Evolutionary conservation across 2,329 filamentous ascomycete genomes (phyloP).

Genomic region (Botryotinia convoluta): DNA sequence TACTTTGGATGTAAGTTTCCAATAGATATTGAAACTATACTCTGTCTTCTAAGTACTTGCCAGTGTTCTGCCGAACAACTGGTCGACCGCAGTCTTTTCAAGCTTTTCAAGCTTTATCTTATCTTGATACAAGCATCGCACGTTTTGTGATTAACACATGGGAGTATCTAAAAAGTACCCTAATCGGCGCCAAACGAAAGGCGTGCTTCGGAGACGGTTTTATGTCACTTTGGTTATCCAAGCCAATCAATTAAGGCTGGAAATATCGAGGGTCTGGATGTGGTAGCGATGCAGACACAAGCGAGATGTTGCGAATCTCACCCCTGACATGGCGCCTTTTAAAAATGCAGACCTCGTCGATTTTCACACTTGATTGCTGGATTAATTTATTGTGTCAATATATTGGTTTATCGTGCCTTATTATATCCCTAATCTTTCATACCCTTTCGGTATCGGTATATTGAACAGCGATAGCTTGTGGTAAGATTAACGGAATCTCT

Average conservation of each 20-base stretch:
- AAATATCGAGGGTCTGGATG: constrained; percentile 1
- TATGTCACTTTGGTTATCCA: constrained; percentile 10
- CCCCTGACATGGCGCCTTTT: constrained; percentile 17
- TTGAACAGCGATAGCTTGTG: constrained; percentile 2
- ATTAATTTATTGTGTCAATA: constrained; percentile 13
- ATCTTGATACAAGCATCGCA: constrained; percentile 2
- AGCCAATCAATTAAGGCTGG: background rate
- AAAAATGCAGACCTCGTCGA: background rate
- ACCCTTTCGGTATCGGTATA: background rate
- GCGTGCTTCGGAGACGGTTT: constrained; percentile 10
- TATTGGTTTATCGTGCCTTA: constrained; percentile 3
- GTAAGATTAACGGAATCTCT: constrained; percentile 12
- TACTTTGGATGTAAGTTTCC: background rate
- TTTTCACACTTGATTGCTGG: constrained; percentile 14
- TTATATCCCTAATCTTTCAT: background rate
- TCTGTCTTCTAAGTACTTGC: background rate
- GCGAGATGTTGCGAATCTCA: constrained; percentile 19
- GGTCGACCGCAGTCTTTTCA: constrained; percentile 4
- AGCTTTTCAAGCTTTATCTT: constrained; percentile 10
- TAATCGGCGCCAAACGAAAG: background rate
- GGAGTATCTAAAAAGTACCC: background rate
- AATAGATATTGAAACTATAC: background rate
- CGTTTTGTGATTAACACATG: background rate
- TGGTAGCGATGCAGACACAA: background rate
- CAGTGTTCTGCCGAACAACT: background rate